Conservation (phyloP, 108 stramenopile genomes). For the Nitzschia putrida region DNA sequence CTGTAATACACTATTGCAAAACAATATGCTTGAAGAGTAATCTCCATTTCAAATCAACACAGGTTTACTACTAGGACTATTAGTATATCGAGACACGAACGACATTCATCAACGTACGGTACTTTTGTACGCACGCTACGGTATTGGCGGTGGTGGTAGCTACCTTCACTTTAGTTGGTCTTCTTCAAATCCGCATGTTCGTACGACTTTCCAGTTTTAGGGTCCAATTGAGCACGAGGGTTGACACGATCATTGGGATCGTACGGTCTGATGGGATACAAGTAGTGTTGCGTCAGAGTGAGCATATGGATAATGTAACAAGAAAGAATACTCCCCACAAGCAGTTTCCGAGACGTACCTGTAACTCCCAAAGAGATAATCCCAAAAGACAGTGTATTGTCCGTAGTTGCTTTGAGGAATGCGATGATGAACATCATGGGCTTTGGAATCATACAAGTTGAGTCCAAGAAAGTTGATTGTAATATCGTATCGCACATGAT, state of each 20-base stretch:
- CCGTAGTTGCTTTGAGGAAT: slow-evolving; percentile 96
- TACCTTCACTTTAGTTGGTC: not conserved
- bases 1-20: slow-evolving; percentile 29
- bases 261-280: slow-evolving; percentile 50
- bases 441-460: slow-evolving; percentile 86
- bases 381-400: slow-evolving; percentile 97
- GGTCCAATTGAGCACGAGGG: slow-evolving; percentile 74
- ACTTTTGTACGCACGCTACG: no score
- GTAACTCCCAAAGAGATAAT: slow-evolving; percentile 84
- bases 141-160: no score
- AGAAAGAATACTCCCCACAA: not conserved
- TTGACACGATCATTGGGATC: slow-evolving; percentile 79
- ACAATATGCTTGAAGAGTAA: not conserved
- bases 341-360: slow-evolving; percentile 29
- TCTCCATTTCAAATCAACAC: no score
- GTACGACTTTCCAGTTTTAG: slow-evolving; percentile 51
- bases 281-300: not conserved
- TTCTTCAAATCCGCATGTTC: slow-evolving; percentile 3
- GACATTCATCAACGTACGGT: no score
- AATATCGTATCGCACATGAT: slow-evolving; percentile 93
- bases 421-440: slow-evolving; percentile 96
- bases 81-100: no score
- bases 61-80: no score
- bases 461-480: slow-evolving; percentile 39
- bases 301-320: not conserved